Evolutionary conservation across 2,329 filamentous ascomycete species (phyloP).

Genomic region (Cladophialophora bantiana): DNA sequence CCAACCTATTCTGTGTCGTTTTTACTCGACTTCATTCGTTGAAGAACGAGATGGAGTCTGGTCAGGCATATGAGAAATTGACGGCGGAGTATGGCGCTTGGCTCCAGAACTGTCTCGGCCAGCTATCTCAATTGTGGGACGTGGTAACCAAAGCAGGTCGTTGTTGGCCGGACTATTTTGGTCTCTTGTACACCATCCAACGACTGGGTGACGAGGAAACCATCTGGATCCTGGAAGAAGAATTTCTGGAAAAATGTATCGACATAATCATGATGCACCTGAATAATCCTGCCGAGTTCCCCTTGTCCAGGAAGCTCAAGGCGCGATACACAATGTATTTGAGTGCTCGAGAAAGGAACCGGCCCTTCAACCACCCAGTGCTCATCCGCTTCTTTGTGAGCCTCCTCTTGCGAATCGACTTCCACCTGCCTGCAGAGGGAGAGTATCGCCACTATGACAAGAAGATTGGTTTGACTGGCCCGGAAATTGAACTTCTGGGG

Average conservation of each 20-base stretch:
- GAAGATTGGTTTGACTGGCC: conserved; percentile 30
- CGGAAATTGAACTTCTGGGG: conserved; percentile 31
- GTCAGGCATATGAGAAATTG: conserved; percentile 11
- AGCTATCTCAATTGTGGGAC: conserved; percentile 32
- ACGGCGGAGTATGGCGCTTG: conserved; percentile 18
- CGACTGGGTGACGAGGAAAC: conserved; percentile 66
- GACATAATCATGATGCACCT: conserved; percentile 63
- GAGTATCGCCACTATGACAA: conserved; percentile 48
- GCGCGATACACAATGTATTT: conserved; percentile 55
- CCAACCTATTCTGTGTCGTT: conserved; percentile 27
- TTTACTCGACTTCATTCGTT: conserved; percentile 28
- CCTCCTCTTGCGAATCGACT: conserved; percentile 46
- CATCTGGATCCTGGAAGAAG: conserved; percentile 64
- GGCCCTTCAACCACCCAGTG: conserved; percentile 53
- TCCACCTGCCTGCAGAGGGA: conserved; percentile 52
- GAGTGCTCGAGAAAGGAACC: conserved; percentile 54
- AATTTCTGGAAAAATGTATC: conserved; percentile 66
- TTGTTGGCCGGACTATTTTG: conserved; percentile 80
- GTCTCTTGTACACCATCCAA: conserved; percentile 71
- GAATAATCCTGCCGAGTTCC: conserved; percentile 28
- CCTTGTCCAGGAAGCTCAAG: conserved; percentile 25
- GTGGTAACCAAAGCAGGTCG: conserved; percentile 46
- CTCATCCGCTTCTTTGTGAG: conserved; percentile 53
- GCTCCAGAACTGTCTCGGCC: conserved; percentile 24
- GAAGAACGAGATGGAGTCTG: conserved; percentile 8